Percentiles rank a stretch among this genome's conserved stretches.
phyloP scores from a whole-genome alignment of 305 asterid species.

The Rubia tinctorum region DNA sequence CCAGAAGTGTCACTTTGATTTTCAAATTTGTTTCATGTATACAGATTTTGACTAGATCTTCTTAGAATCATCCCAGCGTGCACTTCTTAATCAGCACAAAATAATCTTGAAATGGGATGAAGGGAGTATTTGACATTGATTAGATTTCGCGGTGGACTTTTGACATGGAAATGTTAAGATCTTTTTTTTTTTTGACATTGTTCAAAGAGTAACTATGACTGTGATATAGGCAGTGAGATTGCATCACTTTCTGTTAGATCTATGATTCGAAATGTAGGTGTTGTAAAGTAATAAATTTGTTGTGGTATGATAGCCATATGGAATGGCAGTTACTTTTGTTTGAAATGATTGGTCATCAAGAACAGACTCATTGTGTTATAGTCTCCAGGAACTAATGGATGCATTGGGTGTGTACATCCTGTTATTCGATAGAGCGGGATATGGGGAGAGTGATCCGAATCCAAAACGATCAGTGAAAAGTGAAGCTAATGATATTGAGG shows the following conservation, averaged over 20 bases:
- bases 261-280: not conserved
- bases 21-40: too few species aligned
- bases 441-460: constrained; percentile 89
- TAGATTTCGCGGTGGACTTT: not conserved
- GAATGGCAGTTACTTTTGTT: not conserved
- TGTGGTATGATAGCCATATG: not conserved
- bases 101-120: too few species aligned
- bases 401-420: constrained; percentile 59
- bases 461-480: constrained; percentile 72
- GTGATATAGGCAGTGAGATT: too few species aligned
- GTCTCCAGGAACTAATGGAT: constrained; percentile 65
- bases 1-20: too few species aligned
- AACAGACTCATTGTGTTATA: constrained; percentile 32
- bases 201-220: not conserved
- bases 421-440: constrained; percentile 84
- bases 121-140: too few species aligned
- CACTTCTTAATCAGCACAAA: too few species aligned
- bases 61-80: too few species aligned
- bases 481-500: constrained; percentile 80
- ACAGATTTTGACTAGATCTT: too few species aligned
- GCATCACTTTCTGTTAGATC: not conserved
- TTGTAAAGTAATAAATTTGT: not conserved
- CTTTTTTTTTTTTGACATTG: not conserved
- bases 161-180: not conserved
- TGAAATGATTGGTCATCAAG: constrained; percentile 6